A percentile compares a stretch with the other conserved stretches of the same genome.
Evolutionary conservation across 805 yeast species (phyloP).

Genomic region (Kazachstania viticola): DNA sequence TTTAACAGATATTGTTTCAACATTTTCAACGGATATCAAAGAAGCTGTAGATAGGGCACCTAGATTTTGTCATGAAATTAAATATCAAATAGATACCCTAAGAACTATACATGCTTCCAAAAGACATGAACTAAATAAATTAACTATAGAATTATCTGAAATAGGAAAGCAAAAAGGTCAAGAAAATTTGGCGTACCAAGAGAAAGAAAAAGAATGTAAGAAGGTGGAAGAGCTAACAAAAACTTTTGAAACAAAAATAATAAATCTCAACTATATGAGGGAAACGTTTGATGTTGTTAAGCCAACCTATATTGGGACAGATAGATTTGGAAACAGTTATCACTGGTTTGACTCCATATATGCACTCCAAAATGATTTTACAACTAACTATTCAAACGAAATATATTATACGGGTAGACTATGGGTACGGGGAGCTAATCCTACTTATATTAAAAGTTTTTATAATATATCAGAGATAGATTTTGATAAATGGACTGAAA

Average conservation of each 20-base stretch:
- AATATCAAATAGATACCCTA: no score
- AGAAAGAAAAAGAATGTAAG: no score
- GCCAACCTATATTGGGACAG: neutral
- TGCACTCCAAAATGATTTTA: no score
- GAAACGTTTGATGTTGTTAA: no score
- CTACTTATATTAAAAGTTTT: slow-evolving; percentile 31
- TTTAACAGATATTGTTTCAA: slow-evolving; percentile 43
- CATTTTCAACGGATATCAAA: slow-evolving; percentile 17
- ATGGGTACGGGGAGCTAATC: slow-evolving; percentile 85
- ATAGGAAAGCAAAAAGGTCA: no score
- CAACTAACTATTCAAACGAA: neutral
- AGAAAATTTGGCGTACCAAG: neutral
- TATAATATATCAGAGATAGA: slow-evolving; percentile 21
- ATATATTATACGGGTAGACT: slow-evolving; percentile 38
- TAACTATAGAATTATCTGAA: neutral
- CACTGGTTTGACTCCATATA: no score
- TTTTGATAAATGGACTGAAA: slow-evolving; percentile 20
- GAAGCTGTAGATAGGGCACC: slow-evolving; percentile 12
- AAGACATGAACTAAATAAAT: neutral
- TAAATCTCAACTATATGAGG: neutral
- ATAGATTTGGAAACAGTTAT: neutral
- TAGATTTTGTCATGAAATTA: slow-evolving; percentile 1
- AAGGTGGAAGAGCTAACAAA: neutral
- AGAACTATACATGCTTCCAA: neutral
- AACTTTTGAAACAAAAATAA: neutral